These are phyloP conservation scores for Ganoderma multipileum DNA, from an alignment of 1,284 basidiomycete species.

Conservation along the genomic window DNA sequence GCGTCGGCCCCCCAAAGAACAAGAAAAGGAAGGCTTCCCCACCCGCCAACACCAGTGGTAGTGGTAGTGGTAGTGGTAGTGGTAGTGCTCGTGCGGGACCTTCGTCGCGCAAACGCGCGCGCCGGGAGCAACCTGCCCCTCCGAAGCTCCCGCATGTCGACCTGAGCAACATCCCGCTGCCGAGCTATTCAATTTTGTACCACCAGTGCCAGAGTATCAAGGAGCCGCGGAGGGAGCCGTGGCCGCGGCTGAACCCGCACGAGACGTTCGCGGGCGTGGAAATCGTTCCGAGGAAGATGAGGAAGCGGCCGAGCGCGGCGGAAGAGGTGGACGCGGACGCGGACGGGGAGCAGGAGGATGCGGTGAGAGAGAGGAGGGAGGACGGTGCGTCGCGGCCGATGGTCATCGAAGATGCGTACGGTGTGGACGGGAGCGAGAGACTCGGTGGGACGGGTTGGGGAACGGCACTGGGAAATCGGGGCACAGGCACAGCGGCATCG, in stretches of 20 bases:
- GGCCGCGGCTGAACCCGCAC: conserved; percentile 12
- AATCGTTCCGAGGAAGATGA: background rate
- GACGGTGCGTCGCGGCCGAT: background rate
- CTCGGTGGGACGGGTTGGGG: background rate
- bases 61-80: background rate
- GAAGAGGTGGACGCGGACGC: background rate
- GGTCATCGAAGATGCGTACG: background rate
- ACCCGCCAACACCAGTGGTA: background rate
- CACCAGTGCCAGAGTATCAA: conserved; percentile 20
- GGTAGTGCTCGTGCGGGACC: background rate
- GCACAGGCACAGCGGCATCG: background rate
- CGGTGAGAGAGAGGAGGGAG: background rate
- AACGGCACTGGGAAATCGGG: background rate
- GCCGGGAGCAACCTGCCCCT: background rate
- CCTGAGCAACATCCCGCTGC: conserved; percentile 14
- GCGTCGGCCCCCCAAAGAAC: background rate
- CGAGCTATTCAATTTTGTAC: conserved; percentile 27
- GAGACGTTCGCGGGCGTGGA: conserved; percentile 22
- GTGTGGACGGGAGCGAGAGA: background rate
- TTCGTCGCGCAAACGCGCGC: background rate
- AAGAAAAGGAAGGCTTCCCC: background rate
- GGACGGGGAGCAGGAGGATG: background rate
- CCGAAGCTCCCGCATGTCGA: background rate
- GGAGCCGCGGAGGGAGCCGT: conserved; percentile 10
- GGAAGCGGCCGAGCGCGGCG: background rate